These are phyloP conservation scores for Vitis labrusca DNA, from an alignment of 164 flowering plant species.

Conservation along the genomic window DNA sequence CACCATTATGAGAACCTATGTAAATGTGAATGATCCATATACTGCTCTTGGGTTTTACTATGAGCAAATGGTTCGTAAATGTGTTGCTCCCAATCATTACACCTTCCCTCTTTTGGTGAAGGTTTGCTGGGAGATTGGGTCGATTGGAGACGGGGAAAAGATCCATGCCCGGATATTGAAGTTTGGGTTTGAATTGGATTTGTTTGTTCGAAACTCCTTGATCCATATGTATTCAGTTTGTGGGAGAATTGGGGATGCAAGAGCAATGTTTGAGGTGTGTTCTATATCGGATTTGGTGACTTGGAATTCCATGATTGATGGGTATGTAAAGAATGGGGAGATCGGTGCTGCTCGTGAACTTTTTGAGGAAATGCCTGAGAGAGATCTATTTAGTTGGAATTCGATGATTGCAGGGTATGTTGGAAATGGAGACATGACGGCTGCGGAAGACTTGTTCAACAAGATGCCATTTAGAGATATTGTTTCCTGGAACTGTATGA, in stretches of 20 bases:
- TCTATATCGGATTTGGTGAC: constrained; percentile 46
- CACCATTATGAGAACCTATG: constrained; percentile 48
- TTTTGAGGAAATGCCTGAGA: constrained; percentile 52
- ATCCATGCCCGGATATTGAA: constrained; percentile 43
- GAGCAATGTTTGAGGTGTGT: constrained; percentile 43
- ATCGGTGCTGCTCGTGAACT: constrained; percentile 38
- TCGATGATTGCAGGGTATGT: constrained; percentile 48
- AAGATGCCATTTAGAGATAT: constrained; percentile 43
- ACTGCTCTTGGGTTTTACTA: constrained; percentile 45
- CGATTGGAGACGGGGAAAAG: constrained; percentile 46
- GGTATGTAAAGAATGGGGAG: constrained; percentile 58
- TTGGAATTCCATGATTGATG: constrained; percentile 67
- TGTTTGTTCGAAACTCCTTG: constrained; percentile 59
- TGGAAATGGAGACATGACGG: constrained; percentile 37
- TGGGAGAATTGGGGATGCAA: constrained; percentile 37
- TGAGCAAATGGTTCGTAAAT: constrained; percentile 31
- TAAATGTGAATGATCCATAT: constrained; percentile 31
- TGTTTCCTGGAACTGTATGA: constrained; percentile 67
- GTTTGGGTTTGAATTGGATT: constrained; percentile 51
- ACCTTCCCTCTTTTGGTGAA: constrained; percentile 61
- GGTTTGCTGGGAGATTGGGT: constrained; percentile 45
- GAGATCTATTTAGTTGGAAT: constrained; percentile 60
- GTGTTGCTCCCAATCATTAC: constrained; percentile 46
- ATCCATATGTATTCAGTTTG: constrained; percentile 56
- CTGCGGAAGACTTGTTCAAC: constrained; percentile 39